A percentile compares a stretch with the other conserved stretches of the same genome.
phyloP scores from a whole-genome alignment of 2,329 filamentous ascomycete genomes.

The Penicillium hesseltinei region DNA sequence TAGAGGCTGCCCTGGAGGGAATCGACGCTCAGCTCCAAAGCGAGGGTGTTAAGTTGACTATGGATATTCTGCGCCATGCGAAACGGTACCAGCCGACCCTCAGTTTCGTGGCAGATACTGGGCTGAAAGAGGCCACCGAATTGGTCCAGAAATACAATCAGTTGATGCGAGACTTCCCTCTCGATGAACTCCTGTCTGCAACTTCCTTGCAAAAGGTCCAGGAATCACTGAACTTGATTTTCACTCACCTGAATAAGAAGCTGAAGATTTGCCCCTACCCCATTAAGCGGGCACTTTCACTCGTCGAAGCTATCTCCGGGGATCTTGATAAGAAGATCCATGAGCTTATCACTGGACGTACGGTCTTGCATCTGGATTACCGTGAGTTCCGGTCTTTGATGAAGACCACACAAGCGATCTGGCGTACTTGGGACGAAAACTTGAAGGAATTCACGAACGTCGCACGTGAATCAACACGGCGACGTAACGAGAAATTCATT shows the following conservation, averaged over 20 bases:
- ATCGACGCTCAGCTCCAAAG: slow-evolving; percentile 87
- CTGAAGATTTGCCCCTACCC: slow-evolving; percentile 94
- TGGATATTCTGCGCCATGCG: slow-evolving; percentile 93
- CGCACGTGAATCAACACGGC: slow-evolving; percentile 87
- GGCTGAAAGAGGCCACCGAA: slow-evolving; percentile 91
- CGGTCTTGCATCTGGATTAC: slow-evolving; percentile 89
- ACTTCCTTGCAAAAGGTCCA: slow-evolving; percentile 85
- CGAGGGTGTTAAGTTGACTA: slow-evolving; percentile 82
- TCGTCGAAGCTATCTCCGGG: slow-evolving; percentile 95
- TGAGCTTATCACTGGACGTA: slow-evolving; percentile 76
- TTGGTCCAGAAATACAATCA: slow-evolving; percentile 98
- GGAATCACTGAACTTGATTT: slow-evolving; percentile 85
- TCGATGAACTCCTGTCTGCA: slow-evolving; percentile 90
- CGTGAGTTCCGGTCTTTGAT: slow-evolving; percentile 85
- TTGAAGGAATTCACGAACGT: slow-evolving; percentile 98
- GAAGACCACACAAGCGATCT: slow-evolving; percentile 79
- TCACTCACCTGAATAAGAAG: slow-evolving; percentile 95
- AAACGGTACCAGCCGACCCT: slow-evolving; percentile 98
- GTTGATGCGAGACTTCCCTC: slow-evolving; percentile 95
- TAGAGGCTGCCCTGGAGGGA: slow-evolving; percentile 88
- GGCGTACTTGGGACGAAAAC: slow-evolving; percentile 90
- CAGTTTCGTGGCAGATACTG: slow-evolving; percentile 94
- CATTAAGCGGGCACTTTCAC: slow-evolving; percentile 80
- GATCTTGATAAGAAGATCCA: slow-evolving; percentile 88
- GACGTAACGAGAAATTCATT: slow-evolving; percentile 96